Evolutionary conservation across 192 early-diverging fungal species (phyloP).

Genomic region (Coemansia sp.): DNA sequence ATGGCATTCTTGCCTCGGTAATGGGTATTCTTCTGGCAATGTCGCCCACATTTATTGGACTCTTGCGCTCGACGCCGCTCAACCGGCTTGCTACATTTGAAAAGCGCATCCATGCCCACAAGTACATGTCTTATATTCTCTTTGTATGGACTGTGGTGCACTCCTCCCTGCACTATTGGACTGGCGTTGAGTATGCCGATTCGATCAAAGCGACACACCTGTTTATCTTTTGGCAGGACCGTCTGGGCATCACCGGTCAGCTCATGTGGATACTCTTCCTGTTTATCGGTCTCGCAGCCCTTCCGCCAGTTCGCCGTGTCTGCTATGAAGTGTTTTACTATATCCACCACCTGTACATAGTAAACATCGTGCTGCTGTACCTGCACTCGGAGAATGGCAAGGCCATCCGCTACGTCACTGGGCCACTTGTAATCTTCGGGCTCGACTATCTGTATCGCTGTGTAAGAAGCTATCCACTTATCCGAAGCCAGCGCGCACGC

Average conservation of each 20-base stretch:
- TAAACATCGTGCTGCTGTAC: constrained; percentile 70
- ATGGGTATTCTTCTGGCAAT: constrained; percentile 59
- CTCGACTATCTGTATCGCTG: constrained; percentile 61
- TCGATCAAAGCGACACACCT: constrained; percentile 23
- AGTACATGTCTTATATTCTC: constrained; percentile 67
- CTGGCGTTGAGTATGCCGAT: constrained; percentile 38
- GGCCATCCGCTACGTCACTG: constrained; percentile 39
- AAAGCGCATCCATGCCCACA: constrained; percentile 74
- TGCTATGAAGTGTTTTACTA: constrained; percentile 83
- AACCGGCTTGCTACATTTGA: constrained; percentile 67
- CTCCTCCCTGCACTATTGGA: constrained; percentile 54
- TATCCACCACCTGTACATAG: constrained; percentile 75
- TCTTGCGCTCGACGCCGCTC: constrained; percentile 60
- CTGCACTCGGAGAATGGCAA: constrained; percentile 70
- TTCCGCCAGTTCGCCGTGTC: constrained; percentile 56
- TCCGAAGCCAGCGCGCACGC: constrained; percentile 43
- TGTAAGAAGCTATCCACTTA: constrained; percentile 59
- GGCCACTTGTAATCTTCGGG: constrained; percentile 55
- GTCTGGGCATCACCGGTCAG: constrained; percentile 67
- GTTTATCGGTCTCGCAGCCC: constrained; percentile 63
- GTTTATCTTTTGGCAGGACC: constrained; percentile 45
- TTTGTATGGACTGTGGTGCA: constrained; percentile 70
- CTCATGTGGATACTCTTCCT: constrained; percentile 69
- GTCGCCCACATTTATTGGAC: constrained; percentile 71
- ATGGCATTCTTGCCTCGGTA: constrained; percentile 48